These are phyloP conservation scores for Syzygium oleosum DNA, from an alignment of 345 rosid species.

Conservation along the genomic window DNA sequence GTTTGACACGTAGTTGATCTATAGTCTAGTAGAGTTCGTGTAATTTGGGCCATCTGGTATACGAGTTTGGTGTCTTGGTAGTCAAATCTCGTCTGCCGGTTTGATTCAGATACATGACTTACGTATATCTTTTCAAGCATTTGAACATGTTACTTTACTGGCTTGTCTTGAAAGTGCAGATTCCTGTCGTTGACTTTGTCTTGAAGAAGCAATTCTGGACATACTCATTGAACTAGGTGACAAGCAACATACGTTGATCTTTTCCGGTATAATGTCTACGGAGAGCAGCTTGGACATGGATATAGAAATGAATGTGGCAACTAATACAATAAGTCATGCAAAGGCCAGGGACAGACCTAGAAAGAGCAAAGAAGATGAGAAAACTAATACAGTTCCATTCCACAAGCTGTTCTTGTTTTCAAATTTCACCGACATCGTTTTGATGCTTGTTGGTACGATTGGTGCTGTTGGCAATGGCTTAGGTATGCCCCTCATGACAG, in stretches of 20 bases:
- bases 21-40: neutral
- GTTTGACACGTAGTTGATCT: neutral
- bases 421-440: conserved; percentile 41
- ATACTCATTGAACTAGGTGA: neutral
- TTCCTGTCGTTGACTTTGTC: neutral
- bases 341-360: conserved; percentile 8
- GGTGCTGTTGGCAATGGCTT: conserved; percentile 73
- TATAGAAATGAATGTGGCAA: neutral
- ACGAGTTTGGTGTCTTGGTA: neutral
- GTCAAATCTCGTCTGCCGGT: neutral
- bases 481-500: conserved; percentile 63
- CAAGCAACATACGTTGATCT: neutral
- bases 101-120: neutral
- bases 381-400: conserved; percentile 49
- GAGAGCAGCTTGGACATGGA: neutral
- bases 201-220: neutral
- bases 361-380: conserved; percentile 38
- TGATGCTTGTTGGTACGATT: conserved; percentile 65
- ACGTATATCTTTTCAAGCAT: neutral
- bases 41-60: neutral
- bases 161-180: neutral
- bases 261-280: neutral
- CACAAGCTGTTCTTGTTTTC: conserved; percentile 70
- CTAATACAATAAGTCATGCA: neutral
- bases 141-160: neutral